Base-by-base conservation (phyloP, 352 stramenopile genomes). In the Thalassiosira mediterranea region DNA sequence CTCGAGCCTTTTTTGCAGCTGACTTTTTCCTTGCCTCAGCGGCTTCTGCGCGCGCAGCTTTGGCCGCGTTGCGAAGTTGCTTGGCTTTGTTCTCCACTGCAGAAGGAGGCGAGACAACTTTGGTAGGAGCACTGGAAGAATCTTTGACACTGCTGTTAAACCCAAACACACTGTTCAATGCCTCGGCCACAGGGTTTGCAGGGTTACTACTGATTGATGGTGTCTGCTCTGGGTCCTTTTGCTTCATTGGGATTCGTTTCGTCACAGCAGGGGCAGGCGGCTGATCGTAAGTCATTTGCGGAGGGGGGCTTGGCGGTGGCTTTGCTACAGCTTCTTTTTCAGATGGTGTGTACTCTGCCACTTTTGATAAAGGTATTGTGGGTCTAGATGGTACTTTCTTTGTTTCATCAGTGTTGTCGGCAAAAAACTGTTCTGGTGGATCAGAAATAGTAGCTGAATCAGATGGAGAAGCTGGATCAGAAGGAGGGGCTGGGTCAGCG, bases 51-150 rank as follows among this genome's bases (percentile, higher is more conserved):
- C 62, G 53, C 38, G 63, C 66, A 11, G 47, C 56, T 40, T 3
- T 17, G n/a, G 72, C 72, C 17, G 47, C 51, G 48, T 75, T 34
- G 46, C 64, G 64, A 23, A 76, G 72, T 60, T 76, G 44, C 52
- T 71, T 25, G 3, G 38, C 42, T 76, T 58, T 76, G 21, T 29
- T 64, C 11, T 48, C 38, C 44, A 13, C 21, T 29, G 11, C 26
- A 15, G 28, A 32, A 15, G 46, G 25, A 1, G 28, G 19, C 37
- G 29, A 26, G 8, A 48, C 37, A 17, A 53, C 34, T 52, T 51
- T n/a, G 17, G 65, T 37, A 28, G 28, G 15, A 63, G 32, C 13
- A 51, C 17, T 58, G 15, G 56, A n/a, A 8, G 51, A 17, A 25
- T 15, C 23, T 7, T 34, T 48, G 19, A 7, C 1, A 28, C 34